Evolutionary conservation across 2,329 filamentous ascomycete species (phyloP).

Genomic region (Sporothrix brasiliensis): DNA sequence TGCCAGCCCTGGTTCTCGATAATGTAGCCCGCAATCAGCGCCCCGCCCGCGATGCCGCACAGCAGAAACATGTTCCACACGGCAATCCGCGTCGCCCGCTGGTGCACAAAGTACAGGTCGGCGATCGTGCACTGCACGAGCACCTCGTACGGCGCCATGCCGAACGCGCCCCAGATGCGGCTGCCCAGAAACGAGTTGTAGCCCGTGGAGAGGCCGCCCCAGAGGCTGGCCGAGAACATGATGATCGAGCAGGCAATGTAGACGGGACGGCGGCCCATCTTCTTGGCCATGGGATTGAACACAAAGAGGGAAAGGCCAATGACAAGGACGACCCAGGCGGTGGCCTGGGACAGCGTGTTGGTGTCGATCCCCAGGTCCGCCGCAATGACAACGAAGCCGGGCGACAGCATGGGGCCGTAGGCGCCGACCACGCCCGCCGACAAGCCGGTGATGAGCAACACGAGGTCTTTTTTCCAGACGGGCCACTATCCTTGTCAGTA

Average conservation of each 20-base stretch:
- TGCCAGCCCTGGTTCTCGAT: slow-evolving; percentile 47
- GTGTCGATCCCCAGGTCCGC: slow-evolving; percentile 49
- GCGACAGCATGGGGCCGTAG: slow-evolving; percentile 56
- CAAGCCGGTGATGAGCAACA: slow-evolving; percentile 51
- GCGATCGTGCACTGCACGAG: slow-evolving; percentile 56
- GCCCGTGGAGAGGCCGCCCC: slow-evolving; percentile 49
- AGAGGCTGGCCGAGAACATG: slow-evolving; percentile 53
- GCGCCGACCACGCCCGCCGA: slow-evolving; percentile 54
- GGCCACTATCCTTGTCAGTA: slow-evolving; percentile 31
- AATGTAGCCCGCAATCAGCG: slow-evolving; percentile 49
- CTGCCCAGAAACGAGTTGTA: slow-evolving; percentile 53
- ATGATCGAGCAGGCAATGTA: slow-evolving; percentile 52
- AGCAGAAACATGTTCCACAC: slow-evolving; percentile 49
- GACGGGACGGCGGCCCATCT: slow-evolving; percentile 54
- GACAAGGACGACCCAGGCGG: slow-evolving; percentile 53
- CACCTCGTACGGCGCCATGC: slow-evolving; percentile 56
- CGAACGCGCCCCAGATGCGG: slow-evolving; percentile 51
- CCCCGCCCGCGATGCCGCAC: slow-evolving; percentile 47
- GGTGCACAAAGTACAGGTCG: slow-evolving; percentile 52
- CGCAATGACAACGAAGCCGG: slow-evolving; percentile 53
- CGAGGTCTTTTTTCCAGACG: slow-evolving; percentile 46
- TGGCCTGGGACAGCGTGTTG: slow-evolving; percentile 49
- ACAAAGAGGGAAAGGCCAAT: slow-evolving; percentile 55
- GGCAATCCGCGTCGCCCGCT: slow-evolving; percentile 50
- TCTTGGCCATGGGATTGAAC: slow-evolving; percentile 55